phyloP scores from a whole-genome alignment of 805 yeast species.

The Candida chilensis region DNA sequence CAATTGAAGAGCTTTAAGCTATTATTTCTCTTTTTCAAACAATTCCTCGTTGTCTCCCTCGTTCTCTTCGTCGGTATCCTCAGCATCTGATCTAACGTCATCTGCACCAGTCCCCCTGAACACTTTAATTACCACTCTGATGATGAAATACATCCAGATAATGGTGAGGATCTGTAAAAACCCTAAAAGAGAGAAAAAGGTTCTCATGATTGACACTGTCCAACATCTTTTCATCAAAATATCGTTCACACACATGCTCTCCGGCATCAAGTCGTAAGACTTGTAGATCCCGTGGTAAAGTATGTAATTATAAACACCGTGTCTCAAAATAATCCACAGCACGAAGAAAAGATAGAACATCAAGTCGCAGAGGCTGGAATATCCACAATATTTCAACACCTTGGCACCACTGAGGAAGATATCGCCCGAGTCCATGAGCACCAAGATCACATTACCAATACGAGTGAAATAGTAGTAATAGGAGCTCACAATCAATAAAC shows the following conservation, averaged over 20 bases:
- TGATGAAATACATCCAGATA: conserved; percentile 70
- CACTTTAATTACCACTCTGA: conserved; percentile 62
- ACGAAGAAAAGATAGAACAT: conserved; percentile 60
- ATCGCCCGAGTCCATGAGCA: conserved; percentile 81
- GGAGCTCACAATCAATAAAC: conserved; percentile 57
- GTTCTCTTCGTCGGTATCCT: conserved; percentile 43
- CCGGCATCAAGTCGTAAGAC: conserved; percentile 33
- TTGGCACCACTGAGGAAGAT: conserved; percentile 66
- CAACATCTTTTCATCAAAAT: conserved; percentile 35
- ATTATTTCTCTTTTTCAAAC: too few species aligned
- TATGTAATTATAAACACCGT: conserved; percentile 62
- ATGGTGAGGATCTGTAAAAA: conserved; percentile 58
- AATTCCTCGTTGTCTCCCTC: too few species aligned
- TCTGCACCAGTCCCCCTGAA: conserved; percentile 71
- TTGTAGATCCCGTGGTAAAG: conserved; percentile 47
- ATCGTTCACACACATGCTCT: conserved; percentile 28
- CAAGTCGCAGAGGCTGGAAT: conserved; percentile 48
- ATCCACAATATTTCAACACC: conserved; percentile 66
- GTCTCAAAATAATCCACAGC: conserved; percentile 66
- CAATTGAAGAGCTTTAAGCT: too few species aligned
- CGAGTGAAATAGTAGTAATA: conserved; percentile 65
- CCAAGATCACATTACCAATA: conserved; percentile 70
- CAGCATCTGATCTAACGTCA: conserved; percentile 80
- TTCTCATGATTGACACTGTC: conserved; percentile 30
- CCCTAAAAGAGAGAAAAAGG: conserved; percentile 47